A percentile compares a stretch with the other conserved stretches of the same genome.
Conservation (phyloP, 2,329 filamentous ascomycete genomes). For the Sordariomycetes sp. region DNA sequence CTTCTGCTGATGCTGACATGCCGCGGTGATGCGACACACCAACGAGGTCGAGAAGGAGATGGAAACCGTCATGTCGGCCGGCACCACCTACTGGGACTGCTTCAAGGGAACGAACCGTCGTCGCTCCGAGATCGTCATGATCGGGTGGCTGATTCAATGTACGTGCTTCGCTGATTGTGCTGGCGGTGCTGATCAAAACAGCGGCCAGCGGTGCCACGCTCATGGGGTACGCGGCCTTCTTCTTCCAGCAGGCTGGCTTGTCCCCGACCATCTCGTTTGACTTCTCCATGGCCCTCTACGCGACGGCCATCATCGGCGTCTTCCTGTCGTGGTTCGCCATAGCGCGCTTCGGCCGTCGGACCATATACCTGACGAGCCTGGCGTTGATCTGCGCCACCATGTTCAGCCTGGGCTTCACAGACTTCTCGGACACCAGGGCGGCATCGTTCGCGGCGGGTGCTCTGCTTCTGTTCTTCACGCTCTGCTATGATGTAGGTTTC, state of each 20-base stretch:
- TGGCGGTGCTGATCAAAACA: slow-evolving; percentile 50
- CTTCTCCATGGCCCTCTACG: slow-evolving; percentile 55
- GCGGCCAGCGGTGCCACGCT: slow-evolving; percentile 52
- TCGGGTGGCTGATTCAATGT: too few species aligned
- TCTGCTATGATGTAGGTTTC: slow-evolving; percentile 53
- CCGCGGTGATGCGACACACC: slow-evolving; percentile 49
- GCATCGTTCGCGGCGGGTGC: slow-evolving; percentile 48
- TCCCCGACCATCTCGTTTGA: slow-evolving; percentile 44
- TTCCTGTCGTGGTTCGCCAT: slow-evolving; percentile 61
- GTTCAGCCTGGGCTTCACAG: slow-evolving; percentile 49
- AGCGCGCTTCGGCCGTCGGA: slow-evolving; percentile 52
- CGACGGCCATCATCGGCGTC: slow-evolving; percentile 51
- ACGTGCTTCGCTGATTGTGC: too few species aligned
- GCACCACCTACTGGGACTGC: slow-evolving; percentile 42
- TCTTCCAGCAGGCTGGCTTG: slow-evolving; percentile 53
- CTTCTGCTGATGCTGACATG: too few species aligned
- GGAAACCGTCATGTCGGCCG: slow-evolving; percentile 33
- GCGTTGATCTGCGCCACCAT: slow-evolving; percentile 43
- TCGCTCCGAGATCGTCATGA: slow-evolving; percentile 45
- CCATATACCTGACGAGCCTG: slow-evolving; percentile 55
- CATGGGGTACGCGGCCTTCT: slow-evolving; percentile 52
- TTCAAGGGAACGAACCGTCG: slow-evolving; percentile 43
- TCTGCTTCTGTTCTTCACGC: slow-evolving; percentile 55
- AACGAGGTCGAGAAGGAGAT: slow-evolving; percentile 39
- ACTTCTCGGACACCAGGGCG: slow-evolving; percentile 29